Conservation (phyloP, 345 rosid genomes). For the Streptanthus diversifolius region DNA sequence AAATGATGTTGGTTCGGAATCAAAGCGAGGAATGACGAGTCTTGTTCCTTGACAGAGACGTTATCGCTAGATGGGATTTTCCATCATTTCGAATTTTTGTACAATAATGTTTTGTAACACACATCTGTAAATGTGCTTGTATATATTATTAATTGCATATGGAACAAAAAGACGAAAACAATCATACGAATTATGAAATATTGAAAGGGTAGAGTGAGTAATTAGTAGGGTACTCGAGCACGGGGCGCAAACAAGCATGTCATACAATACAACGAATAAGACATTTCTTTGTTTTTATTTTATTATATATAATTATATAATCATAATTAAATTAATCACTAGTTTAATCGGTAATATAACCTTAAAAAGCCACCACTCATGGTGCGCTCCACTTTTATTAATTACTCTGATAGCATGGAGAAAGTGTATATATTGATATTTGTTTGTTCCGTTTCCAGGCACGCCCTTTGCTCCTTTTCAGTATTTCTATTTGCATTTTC, state of each 20-base stretch:
- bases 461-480: constrained; percentile 16
- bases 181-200: not conserved
- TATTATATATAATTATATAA: not conserved
- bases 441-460: constrained; percentile 22
- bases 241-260: constrained; percentile 32
- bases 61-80: not conserved
- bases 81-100: not conserved
- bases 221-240: constrained; percentile 20
- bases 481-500: constrained; percentile 3
- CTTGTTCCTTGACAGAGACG: constrained; percentile 3
- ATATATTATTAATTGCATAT: not conserved
- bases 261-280: constrained; percentile 21
- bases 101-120: not conserved
- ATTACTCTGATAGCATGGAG: constrained; percentile 6
- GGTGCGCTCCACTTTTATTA: constrained; percentile 18
- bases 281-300: not conserved
- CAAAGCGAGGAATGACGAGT: not conserved
- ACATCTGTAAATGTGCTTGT: not conserved
- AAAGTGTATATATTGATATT: not conserved
- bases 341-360: constrained; percentile 16
- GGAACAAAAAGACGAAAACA: not conserved
- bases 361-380: constrained; percentile 18
- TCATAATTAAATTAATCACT: constrained; percentile 30
- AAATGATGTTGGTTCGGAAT: not conserved
- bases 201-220: not conserved